phyloP scores from a whole-genome alignment of 2,329 filamentous ascomycete genomes.

The Bertia moriformis region DNA sequence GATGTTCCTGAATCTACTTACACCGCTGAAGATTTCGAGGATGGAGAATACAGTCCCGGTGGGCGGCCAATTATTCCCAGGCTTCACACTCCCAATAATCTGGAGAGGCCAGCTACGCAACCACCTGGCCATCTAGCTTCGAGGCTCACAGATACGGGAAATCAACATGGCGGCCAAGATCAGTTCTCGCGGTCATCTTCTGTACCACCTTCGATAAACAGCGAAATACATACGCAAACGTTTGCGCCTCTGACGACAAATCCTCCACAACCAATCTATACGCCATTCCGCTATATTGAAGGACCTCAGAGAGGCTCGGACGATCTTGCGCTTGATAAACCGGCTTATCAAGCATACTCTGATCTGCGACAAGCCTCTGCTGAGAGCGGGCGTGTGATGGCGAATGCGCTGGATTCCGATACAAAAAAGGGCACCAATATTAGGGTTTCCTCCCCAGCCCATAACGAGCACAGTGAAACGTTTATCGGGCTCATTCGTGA shows the following conservation, averaged over 20 bases:
- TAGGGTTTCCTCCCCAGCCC: conserved; percentile 7
- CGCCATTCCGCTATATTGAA: conserved; percentile 25
- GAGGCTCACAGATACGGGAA: too few relatives aligned
- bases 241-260: conserved; percentile 14
- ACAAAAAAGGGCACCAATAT: conserved; percentile 3
- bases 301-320: conserved; percentile 22
- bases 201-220: conserved; percentile 10
- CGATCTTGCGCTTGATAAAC: conserved; percentile 18
- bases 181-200: conserved; percentile 9
- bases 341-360: conserved; percentile 28
- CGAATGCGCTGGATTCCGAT: conserved; percentile 11
- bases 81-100: background rate
- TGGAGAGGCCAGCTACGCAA: conserved; percentile 3
- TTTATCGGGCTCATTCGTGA: conserved; percentile 28
- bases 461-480: conserved; percentile 21
- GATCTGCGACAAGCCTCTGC: conserved; percentile 25
- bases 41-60: conserved; percentile 30
- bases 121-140: too few relatives aligned
- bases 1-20: too few relatives aligned
- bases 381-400: conserved; percentile 25
- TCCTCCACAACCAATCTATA: conserved; percentile 17
- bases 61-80: conserved; percentile 27
- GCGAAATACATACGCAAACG: conserved; percentile 8
- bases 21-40: background rate
- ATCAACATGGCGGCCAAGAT: too few relatives aligned